Base-by-base conservation (phyloP, 176 grass and related monocot species). In the Stipa capillata region DNA sequence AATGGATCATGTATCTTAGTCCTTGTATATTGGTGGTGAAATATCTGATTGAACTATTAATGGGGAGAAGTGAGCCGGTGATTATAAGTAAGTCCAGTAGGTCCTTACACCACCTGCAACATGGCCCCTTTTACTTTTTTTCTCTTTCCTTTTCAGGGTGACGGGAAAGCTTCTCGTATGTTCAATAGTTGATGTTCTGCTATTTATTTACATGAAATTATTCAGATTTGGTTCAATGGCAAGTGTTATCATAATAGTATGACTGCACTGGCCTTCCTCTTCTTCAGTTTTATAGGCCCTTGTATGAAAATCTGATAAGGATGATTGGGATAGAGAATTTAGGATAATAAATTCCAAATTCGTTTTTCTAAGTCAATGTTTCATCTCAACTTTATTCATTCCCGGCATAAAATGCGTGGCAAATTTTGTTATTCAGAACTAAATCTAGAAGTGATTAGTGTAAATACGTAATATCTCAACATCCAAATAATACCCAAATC, bases 41-140 rank as follows among this genome's bases (percentile, higher is more conserved):
- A 49, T 66, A 68, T 90, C 21, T 71, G 21, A 40, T 66, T 82
- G 24, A 44, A 49, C 23, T 76, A 25, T 62, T 23, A 9, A 34
- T 59, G 55, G 25, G 21, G 72, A 61, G 20, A 74, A 74, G 34
- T 51, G 31, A 48, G 16, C 55, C 42, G 67, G 6, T 49, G 29
- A 65, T 45, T 45, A 35, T 11, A 63, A 24, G 61, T 53, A 73
- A 24, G 23, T 14, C 18, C 13, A 72, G 14, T 24, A 71, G 72
- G 20, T 77, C 24, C 25, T 54, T 62, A 60, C 17, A 42, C 23
- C 47, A 78, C 66, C 36, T 63, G 53, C 18, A 8, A n/a, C n/a
- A n/a, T n/a, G n/a, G n/a, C n/a, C 23, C 51, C 21, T 55, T 55
- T 55, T 55, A 55, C 23, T 33, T 40, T 23, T 15, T 65, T 49